Evolutionary conservation across 345 rosid species (phyloP), one percentile per base, ranked within the genome.

Genomic region (Firmiana major): DNA sequence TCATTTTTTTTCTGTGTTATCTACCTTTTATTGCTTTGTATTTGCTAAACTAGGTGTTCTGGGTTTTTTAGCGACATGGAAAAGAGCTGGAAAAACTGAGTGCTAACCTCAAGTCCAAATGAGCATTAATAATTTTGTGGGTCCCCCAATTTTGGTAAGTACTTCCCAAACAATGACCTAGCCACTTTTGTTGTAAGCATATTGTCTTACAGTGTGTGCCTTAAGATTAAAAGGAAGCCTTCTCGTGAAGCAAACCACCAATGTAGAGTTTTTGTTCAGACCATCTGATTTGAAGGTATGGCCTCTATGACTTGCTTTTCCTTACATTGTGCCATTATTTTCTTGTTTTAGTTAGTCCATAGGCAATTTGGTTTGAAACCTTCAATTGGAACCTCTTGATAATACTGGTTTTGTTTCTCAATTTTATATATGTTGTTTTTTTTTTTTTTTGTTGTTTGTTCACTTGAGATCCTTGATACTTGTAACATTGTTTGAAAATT

Each of bases 31-130:
- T 70, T 79, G 26, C 26, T 21, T 34, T 63, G 31, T 43, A 12
- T 75, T 6, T 45, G 49, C 16, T 83, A 74, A 75, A 31, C 79
- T 28, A 42, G 42, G 58, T 72, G 15, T 66, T 71, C 69, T 26
- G 26, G 69, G 17, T 17, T 79, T 79, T 78, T 65, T 78, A 93
- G 99, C 82, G 59, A 83, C 99, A 96, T 81, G 67, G 78, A 84
- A 73, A 81, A 48, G 93, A 89, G 77, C 71, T 81, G 69, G 84
- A 73, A 68, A 76, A 58, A 78, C 73, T 88, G 40, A 78, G 78
- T 83, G 85, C 72, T 11, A 57, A 77, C 40, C 77, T 91, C 79
- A 91, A 87, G 85, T 78, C 87, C 75, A 88, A 84, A 74, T 82
- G 89, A 85, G 62, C 28, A 38, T 9, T 10, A 9, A 38, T n/a